Evolutionary conservation across 164 flowering plant species (phyloP), one percentile per base, ranked within the genome.

Genomic region (Annona cherimola): DNA sequence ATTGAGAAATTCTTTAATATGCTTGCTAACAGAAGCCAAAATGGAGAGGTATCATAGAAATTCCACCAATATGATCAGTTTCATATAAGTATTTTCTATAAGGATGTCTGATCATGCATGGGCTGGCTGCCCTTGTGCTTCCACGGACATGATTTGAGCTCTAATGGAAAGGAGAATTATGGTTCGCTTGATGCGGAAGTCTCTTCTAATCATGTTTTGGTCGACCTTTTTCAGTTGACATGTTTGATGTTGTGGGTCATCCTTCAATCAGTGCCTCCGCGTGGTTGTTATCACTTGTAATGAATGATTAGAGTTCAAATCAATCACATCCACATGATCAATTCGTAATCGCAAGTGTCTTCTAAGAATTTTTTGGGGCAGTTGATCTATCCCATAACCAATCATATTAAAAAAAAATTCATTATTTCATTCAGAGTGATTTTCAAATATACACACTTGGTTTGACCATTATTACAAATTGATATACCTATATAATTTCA

Each of bases 161-260:
- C 35, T 26, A 26, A 26, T 26, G 35, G 35, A 26, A 26, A 26
- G 35, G 35, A 26, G 35, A 26, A 26, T 26, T 26, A 26, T 26
- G 35, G 35, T 26, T 26, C 35, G 35, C 35, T 26, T 26, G 35
- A 26, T 26, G 35, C 35, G 35, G 35, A 83, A 84, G 89, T 84
- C 60, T 65, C 11, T 19, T 50, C 11, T 50, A 50, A 50, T 50
- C 57, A 45, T 45, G 50, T 45, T 45, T 45, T 45, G 50, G 5
- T 4, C 9, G 9, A 4, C 50, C 9, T 50, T 50, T 50, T 50
- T 50, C 14, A 2, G 3, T 50, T 7, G 57, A 16, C 9, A 50
- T 3, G 11, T 50, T 11, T 50, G 14, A 50, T 50, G 57, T 50
- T 26, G 35, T 26, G 35, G 35, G 35, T 26, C 35, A 26, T 26